These are phyloP conservation scores for Teunomyces atbi DNA, from an alignment of 805 yeast species.

Conservation along the genomic window DNA sequence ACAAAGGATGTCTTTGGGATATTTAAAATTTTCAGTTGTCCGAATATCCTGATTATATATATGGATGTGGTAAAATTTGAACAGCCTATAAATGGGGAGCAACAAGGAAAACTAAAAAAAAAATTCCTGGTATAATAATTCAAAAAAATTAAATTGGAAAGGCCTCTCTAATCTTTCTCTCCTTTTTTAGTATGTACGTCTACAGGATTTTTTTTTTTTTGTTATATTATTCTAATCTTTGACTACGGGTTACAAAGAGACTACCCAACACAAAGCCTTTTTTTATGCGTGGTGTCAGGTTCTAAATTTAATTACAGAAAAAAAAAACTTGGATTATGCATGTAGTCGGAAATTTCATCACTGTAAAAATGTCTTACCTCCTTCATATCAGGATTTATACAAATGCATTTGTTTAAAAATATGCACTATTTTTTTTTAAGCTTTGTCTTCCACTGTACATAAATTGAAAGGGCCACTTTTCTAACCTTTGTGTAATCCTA, in stretches of 20 bases:
- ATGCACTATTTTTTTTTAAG: not conserved
- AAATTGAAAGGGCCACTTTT: not conserved
- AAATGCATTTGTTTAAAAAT: not conserved
- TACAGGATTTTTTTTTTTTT: conserved; percentile 1
- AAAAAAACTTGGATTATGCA: conserved; percentile 1
- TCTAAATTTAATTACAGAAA: conserved; percentile 3
- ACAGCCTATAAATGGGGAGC: conserved; percentile 3
- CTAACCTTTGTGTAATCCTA: not conserved
- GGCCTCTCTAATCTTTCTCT: conserved; percentile 3
- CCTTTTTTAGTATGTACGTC: not conserved
- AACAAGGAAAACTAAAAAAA: conserved; percentile 1
- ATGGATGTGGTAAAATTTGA: not conserved
- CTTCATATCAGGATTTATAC: conserved; percentile 3
- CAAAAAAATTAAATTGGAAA: not conserved
- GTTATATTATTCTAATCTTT: not conserved
- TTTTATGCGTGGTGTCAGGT: conserved; percentile 1
- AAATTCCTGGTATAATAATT: not conserved
- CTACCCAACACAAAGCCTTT: not conserved
- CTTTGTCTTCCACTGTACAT: not conserved
- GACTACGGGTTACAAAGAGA: not conserved
- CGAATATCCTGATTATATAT: conserved; percentile 5
- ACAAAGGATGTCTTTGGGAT: not conserved
- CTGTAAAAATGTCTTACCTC: not conserved
- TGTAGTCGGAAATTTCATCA: not conserved
- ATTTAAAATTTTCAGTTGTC: not conserved